A percentile compares a stretch with the other conserved stretches of the same genome.
Conservation (phyloP, 352 stramenopile species). For the Pythium scleroteichum region DNA sequence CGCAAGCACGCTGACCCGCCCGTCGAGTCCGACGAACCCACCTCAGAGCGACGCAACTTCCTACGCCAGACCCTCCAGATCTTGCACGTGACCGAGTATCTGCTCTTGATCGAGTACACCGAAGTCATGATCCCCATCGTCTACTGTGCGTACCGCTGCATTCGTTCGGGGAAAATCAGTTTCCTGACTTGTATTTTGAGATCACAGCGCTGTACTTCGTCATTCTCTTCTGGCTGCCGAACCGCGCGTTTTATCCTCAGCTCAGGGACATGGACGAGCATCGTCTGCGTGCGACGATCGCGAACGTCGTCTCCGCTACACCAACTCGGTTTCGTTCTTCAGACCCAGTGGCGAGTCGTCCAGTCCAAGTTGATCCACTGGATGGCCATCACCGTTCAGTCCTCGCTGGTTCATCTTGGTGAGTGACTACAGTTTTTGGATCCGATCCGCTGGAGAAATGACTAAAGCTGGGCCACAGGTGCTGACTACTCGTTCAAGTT, state of each 20-base stretch:
- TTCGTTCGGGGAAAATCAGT: background rate
- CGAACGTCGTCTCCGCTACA: background rate
- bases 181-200: too few species aligned
- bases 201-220: background rate
- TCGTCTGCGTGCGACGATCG: background rate
- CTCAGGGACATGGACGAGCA: background rate
- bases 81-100: conserved; percentile 37
- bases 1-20: too few species aligned
- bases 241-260: background rate
- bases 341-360: conserved; percentile 1
- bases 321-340: conserved; percentile 4
- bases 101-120: conserved; percentile 34
- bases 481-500: too few species aligned
- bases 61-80: conserved; percentile 29
- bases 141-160: conserved; percentile 25
- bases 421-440: background rate
- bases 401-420: background rate
- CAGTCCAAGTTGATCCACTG: background rate
- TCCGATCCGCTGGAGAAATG: too few species aligned
- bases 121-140: conserved; percentile 35
- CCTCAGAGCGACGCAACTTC: conserved; percentile 10
- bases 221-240: background rate
- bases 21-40: too few species aligned
- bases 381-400: background rate
- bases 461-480: too few species aligned